A percentile compares a stretch with the other conserved stretches of the same genome.
phyloP scores from a whole-genome alignment of 768 basidiomycete species.

The Boletus speciosus region DNA sequence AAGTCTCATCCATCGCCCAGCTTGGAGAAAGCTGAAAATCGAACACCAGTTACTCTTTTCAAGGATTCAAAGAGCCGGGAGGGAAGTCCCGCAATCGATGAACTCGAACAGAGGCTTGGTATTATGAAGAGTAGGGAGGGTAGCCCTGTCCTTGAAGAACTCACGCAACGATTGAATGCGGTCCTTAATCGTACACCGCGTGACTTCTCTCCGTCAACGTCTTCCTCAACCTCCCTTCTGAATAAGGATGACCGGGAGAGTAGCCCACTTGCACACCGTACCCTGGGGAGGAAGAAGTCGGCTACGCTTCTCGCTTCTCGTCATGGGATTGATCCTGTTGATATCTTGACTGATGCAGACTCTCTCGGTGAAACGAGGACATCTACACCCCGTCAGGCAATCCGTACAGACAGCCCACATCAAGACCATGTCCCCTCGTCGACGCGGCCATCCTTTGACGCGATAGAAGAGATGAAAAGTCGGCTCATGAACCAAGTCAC shows the following conservation, averaged over 20 bases:
- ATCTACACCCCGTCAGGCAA: conserved; percentile 8
- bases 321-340: conserved; percentile 1
- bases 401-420: conserved; percentile 11
- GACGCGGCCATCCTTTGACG: conserved; percentile 41
- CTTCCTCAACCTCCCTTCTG: conserved; percentile 19
- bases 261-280: conserved; percentile 29
- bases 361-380: conserved; percentile 11
- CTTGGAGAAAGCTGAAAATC: conserved; percentile 27
- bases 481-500: conserved; percentile 42
- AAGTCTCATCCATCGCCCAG: conserved; percentile 37
- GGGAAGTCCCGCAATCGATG: conserved; percentile 59
- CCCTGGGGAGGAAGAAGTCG: conserved; percentile 19
- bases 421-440: conserved; percentile 7
- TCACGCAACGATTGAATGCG: conserved; percentile 42
- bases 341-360: conserved; percentile 1
- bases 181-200: conserved; percentile 36
- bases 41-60: conserved; percentile 46
- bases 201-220: conserved; percentile 27
- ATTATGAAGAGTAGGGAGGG: conserved; percentile 51
- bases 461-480: conserved; percentile 62
- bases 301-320: conserved; percentile 7
- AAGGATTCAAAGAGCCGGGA: conserved; percentile 44
- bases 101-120: conserved; percentile 59
- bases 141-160: conserved; percentile 53
- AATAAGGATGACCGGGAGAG: conserved; percentile 20